Evolutionary conservation across 805 yeast species (phyloP), one percentile per base, ranked within the genome.

Genomic region (Lachancea meyersii): DNA sequence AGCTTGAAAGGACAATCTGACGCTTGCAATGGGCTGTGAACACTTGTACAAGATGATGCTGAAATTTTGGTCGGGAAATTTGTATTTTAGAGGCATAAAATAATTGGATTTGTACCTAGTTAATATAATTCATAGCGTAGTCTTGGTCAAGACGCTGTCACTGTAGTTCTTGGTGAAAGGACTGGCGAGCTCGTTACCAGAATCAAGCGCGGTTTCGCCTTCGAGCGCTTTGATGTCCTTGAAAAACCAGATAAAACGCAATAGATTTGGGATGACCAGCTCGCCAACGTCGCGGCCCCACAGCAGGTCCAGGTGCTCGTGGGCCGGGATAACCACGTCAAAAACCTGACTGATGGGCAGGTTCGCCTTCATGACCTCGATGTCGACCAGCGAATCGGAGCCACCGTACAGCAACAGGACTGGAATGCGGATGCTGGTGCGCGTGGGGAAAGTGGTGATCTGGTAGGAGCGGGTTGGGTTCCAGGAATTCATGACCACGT

Each of bases 231-330:
- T 24, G 23, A 35, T 28, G 19, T 46, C 49, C 21, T 53, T 55
- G 44, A 61, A 61, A 44, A 60, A 56, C 14, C 58, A 55, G 13
- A 70, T 54, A 40, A 69, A 67, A 39, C 61, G 58, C 3, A 68
- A 45, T 5, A 75, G 68, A 43, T 69, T 67, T 5, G 65, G 58
- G 36, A 75, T 68, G 1, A 77, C 79, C 23, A 63, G 49, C 1
- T 57, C 49, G 21, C 69, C 75, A 1, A 83, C 86, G 41, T 80
- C 77, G 8, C 72, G 63, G 8, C 95, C 95, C 97, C 97, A 89
- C 13, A 89, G 64, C 43, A 91, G 76, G 58, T 91, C 97, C 57
- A 89, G 68, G 63, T 89, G 97, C 63, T 89, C 97, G 61, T 88
- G 87, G n/a, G 67, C 67, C 0, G 67, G 70, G 0, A 88, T 75